These are phyloP conservation scores for Pseudogymnoascus destructans DNA, from an alignment of 2,329 filamentous ascomycete genomes.

Conservation along the genomic window DNA sequence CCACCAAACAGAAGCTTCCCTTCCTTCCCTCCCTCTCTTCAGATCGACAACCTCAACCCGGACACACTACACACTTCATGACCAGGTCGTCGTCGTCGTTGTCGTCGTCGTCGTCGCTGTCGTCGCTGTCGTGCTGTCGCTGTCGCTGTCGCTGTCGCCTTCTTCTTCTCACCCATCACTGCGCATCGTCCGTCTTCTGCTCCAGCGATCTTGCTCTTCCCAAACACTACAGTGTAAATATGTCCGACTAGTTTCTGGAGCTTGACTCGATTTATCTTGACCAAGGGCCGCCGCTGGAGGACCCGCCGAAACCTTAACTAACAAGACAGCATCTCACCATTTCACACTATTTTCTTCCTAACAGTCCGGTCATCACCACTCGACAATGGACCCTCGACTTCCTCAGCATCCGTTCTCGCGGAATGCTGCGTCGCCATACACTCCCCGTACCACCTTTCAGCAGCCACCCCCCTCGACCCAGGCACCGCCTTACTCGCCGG, in stretches of 20 bases:
- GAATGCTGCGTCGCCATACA: constrained; percentile 25
- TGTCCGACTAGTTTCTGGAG: constrained; percentile 8
- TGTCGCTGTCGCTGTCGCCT: not conserved
- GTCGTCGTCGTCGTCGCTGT: not conserved
- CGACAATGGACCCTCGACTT: constrained; percentile 26
- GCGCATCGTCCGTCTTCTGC: not conserved
- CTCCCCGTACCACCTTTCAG: constrained; percentile 21
- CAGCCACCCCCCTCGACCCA: constrained; percentile 18
- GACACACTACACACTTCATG: not conserved
- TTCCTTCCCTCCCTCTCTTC: not conserved
- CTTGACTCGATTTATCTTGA: constrained; percentile 7
- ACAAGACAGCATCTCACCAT: constrained; percentile 1
- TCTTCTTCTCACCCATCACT: not conserved
- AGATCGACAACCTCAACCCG: not conserved
- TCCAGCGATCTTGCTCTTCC: not conserved
- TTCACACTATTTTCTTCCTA: constrained; percentile 1
- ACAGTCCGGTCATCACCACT: not conserved
- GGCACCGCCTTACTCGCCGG: constrained; percentile 19
- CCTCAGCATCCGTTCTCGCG: constrained; percentile 24
- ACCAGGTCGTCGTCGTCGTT: not conserved
- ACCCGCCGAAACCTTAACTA: constrained; percentile 6
- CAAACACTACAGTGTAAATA: not conserved
- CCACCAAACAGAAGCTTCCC: not conserved
- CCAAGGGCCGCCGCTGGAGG: not conserved
- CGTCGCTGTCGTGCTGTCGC: not conserved